These are phyloP conservation scores for Flaveria bidentis DNA, from an alignment of 129 eudicot species.

Conservation along the genomic window DNA sequence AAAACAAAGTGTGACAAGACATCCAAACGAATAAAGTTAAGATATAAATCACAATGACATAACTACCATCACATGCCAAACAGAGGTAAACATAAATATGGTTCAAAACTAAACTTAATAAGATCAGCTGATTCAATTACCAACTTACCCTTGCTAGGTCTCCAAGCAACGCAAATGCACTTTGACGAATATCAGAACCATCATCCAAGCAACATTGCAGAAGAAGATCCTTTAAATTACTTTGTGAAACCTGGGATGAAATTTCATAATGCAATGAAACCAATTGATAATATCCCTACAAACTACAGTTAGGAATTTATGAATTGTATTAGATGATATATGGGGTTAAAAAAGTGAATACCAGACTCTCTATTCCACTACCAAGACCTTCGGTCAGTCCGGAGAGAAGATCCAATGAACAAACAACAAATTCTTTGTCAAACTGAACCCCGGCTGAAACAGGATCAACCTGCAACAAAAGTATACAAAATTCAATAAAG, in stretches of 20 bases:
- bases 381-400: conserved; percentile 97
- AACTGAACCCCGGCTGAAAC: conserved; percentile 75
- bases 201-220: conserved; percentile 95
- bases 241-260: conserved; percentile 68
- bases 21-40: not conserved
- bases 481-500: not conserved
- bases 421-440: conserved; percentile 86
- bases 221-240: conserved; percentile 85
- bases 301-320: not conserved
- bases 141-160: conserved; percentile 94
- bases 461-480: conserved; percentile 63
- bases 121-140: conserved; percentile 17
- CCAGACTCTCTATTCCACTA: conserved; percentile 90
- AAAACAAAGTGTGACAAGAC: not conserved
- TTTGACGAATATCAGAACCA: conserved; percentile 81
- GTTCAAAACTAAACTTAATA: not conserved
- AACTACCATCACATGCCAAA: not conserved
- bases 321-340: not conserved
- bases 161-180: conserved; percentile 98
- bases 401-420: conserved; percentile 90
- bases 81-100: not conserved
- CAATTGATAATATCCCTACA: not conserved
- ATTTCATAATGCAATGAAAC: not conserved
- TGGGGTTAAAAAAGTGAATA: conserved; percentile 29
- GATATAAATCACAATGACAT: not conserved